Conservation (phyloP, 108 stramenopile species). For the Nitzschia sp. region DNA sequence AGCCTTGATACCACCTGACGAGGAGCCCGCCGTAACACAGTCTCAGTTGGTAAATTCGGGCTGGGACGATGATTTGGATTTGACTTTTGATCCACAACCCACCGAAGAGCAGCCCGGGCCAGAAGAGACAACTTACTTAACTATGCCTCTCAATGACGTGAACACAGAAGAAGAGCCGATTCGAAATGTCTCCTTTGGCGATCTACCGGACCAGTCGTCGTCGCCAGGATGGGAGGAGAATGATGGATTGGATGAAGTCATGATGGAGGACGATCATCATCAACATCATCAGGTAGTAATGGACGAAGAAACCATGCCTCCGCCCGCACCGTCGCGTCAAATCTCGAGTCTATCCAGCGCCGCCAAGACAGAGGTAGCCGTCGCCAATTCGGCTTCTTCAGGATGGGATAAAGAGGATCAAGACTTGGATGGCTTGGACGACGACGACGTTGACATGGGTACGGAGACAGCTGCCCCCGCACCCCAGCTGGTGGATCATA, state of each 20-base stretch:
- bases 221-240: too few relatives aligned
- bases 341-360: background rate
- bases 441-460: background rate
- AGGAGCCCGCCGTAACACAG: background rate
- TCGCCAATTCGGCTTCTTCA: background rate
- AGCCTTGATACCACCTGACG: background rate
- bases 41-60: conserved; percentile 8
- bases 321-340: background rate
- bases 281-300: too few relatives aligned
- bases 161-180: background rate
- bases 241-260: background rate
- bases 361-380: background rate
- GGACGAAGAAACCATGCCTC: conserved; percentile 2
- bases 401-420: conserved; percentile 16
- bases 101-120: background rate
- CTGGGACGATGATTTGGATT: conserved; percentile 17
- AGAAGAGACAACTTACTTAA: background rate
- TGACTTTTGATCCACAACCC: background rate
- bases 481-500: background rate
- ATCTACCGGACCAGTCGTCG: background rate
- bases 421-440: conserved; percentile 5
- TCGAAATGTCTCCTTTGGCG: conserved; percentile 12
- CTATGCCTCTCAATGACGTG: background rate
- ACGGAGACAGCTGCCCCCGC: background rate
- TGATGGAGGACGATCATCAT: background rate